Evolutionary conservation across 225 moss, liverwort and hornwort species (phyloP).

Genomic region (Marchantia polymorpha): DNA sequence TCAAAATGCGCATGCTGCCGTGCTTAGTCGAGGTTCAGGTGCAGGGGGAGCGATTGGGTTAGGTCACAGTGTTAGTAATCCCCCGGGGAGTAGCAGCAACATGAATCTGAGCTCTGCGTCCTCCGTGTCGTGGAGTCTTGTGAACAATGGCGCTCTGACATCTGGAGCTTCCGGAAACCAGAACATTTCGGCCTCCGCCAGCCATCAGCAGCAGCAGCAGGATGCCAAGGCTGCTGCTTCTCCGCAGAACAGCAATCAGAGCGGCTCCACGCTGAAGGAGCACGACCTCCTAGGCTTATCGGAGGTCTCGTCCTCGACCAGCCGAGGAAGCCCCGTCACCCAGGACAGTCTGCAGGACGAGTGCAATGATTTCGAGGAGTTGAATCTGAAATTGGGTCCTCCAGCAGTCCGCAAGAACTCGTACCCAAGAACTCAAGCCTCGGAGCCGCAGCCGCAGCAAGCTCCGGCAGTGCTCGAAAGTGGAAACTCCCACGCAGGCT

Average conservation of each 20-base stretch:
- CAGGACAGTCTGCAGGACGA: slow-evolving; percentile 4
- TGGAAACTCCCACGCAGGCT: slow-evolving; percentile 11
- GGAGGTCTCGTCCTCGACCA: slow-evolving; percentile 54
- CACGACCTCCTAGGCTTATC: slow-evolving; percentile 83
- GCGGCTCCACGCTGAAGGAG: slow-evolving; percentile 69
- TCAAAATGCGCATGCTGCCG: slow-evolving; percentile 18
- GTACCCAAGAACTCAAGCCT: background rate
- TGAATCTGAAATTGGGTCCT: slow-evolving; percentile 78
- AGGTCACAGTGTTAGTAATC: slow-evolving; percentile 5
- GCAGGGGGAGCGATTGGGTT: slow-evolving; percentile 14
- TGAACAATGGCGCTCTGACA: slow-evolving; percentile 1
- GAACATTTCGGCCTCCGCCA: background rate
- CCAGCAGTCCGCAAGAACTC: slow-evolving; percentile 36
- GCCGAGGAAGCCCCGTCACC: background rate
- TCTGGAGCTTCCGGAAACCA: background rate
- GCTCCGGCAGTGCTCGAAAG: background rate
- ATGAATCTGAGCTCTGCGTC: slow-evolving; percentile 16
- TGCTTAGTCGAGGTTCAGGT: background rate
- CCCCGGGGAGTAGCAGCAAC: background rate
- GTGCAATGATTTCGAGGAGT: slow-evolving; percentile 30
- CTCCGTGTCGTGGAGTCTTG: slow-evolving; percentile 22
- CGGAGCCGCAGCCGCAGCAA: background rate
- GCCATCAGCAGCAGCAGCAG: slow-evolving; percentile 15
- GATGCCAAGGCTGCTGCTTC: slow-evolving; percentile 1
- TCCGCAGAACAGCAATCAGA: slow-evolving; percentile 49